Base-by-base conservation (phyloP, 192 early-diverging fungal genomes). In the Irineochytrium annulatum region DNA sequence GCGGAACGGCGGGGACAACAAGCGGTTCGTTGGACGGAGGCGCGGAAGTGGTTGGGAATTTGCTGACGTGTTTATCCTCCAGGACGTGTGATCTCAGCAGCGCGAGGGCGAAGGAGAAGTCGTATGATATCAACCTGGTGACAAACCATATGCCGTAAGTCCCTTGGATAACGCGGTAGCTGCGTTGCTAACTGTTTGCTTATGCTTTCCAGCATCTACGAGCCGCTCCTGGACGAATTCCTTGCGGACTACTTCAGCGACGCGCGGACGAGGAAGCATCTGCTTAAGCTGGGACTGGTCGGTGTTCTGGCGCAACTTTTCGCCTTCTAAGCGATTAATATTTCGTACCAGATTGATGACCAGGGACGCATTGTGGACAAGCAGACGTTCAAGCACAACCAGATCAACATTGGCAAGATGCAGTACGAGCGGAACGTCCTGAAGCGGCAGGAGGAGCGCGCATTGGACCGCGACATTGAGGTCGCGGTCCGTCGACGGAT, bases 111-210 rank as follows among this genome's bases (percentile, higher is more conserved):
- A n/a, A n/a, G n/a, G n/a, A n/a, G n/a, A n/a, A n/a, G n/a, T n/a
- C 70, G 4, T 82, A 82, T 59, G 80, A 82, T 57, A 63, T 82
- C 26, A 82, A 82, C 59, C 55, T 82, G 2, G 71, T 77, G 5
- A 75, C 77, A 11, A 69, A 65, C 11, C 60, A 77, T 27, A 82
- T 82, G 80, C 70, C 63, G 31, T 67, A n/a, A n/a, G n/a, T n/a
- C n/a, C n/a, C n/a, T n/a, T n/a, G n/a, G n/a, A n/a, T n/a, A n/a
- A n/a, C n/a, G n/a, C n/a, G n/a, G n/a, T n/a, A n/a, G n/a, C n/a
- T n/a, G n/a, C n/a, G n/a, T n/a, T n/a, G n/a, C n/a, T n/a, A n/a
- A n/a, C n/a, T n/a, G n/a, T n/a, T n/a, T n/a, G n/a, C n/a, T n/a
- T n/a, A n/a, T n/a, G n/a, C n/a, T n/a, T n/a, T n/a, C n/a, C n/a